These are phyloP conservation scores for Canna indica DNA, from an alignment of 176 grass and related monocot species.

Conservation along the genomic window DNA sequence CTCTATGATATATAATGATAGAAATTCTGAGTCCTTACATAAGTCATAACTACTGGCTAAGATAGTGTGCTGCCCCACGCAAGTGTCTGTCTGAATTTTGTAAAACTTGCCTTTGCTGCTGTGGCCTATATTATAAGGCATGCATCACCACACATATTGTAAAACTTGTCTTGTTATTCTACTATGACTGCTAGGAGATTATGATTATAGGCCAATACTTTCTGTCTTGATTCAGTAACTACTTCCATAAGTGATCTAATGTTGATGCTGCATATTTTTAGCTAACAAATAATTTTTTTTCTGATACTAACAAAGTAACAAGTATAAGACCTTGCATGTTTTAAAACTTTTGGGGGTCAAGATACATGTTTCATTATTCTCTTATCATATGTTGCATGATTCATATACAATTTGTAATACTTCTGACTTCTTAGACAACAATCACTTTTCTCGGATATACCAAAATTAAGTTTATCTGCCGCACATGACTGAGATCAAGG, in stretches of 20 bases:
- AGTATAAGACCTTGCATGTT: neutral
- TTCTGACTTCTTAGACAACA: no score
- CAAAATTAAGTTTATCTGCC: no score
- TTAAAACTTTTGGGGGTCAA: no score
- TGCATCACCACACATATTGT: neutral
- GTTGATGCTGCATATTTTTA: neutral
- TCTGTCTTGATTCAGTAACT: neutral
- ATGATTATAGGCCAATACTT: neutral
- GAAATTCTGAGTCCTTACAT: no score
- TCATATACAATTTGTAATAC: no score
- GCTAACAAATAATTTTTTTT: slow-evolving; percentile 3
- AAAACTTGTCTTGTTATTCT: neutral
- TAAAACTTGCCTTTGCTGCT: neutral
- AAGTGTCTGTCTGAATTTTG: neutral
- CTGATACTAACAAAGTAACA: no score
- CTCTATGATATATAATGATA: no score
- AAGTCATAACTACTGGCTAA: no score
- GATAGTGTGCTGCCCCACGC: no score
- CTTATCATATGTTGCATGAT: no score
- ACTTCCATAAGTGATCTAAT: neutral
- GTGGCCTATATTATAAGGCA: neutral
- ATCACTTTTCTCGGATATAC: no score
- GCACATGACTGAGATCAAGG: no score
- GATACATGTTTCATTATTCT: neutral
- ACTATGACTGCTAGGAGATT: neutral